Conservation (phyloP, 148 eudicot species). For the Silene uniflora region DNA sequence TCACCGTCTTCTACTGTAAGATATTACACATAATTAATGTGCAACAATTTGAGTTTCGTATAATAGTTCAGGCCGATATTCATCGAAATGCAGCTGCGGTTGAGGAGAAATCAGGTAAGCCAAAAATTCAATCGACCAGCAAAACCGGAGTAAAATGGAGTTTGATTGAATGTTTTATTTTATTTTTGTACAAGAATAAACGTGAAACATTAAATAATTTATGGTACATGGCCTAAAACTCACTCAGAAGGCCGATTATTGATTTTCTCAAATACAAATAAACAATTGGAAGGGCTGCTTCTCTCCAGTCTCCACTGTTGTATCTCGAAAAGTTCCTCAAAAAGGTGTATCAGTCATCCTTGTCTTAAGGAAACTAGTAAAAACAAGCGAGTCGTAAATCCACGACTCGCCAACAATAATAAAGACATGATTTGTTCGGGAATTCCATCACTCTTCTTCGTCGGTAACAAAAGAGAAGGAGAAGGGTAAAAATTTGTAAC, state of each 20-base stretch:
- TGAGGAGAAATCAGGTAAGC: no score
- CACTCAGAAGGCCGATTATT: conserved; percentile 23
- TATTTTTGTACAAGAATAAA: conserved; percentile 18
- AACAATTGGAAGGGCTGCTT: conserved; percentile 28
- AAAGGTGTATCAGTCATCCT: conserved; percentile 17
- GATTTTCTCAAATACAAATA: conserved; percentile 21
- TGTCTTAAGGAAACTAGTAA: conserved; percentile 15
- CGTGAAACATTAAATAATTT: not conserved
- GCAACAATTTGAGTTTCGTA: no score
- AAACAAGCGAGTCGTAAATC: conserved; percentile 25
- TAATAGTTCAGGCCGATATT: no score
- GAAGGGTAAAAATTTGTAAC: conserved; percentile 81
- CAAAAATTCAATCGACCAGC: not conserved
- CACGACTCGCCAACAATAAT: conserved; percentile 13
- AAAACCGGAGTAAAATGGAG: not conserved
- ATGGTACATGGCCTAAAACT: conserved; percentile 20
- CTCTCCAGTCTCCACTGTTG: conserved; percentile 29
- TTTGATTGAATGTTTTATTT: not conserved
- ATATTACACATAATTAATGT: no score
- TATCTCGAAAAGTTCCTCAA: conserved; percentile 23
- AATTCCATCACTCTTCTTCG: conserved; percentile 51
- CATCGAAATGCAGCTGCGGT: no score
- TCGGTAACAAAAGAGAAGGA: conserved; percentile 48
- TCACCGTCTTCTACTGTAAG: no score
- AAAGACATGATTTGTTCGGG: not conserved